These are phyloP conservation scores for Tolypocladium tundrense DNA, from an alignment of 2,329 filamentous ascomycete genomes.

Conservation along the genomic window DNA sequence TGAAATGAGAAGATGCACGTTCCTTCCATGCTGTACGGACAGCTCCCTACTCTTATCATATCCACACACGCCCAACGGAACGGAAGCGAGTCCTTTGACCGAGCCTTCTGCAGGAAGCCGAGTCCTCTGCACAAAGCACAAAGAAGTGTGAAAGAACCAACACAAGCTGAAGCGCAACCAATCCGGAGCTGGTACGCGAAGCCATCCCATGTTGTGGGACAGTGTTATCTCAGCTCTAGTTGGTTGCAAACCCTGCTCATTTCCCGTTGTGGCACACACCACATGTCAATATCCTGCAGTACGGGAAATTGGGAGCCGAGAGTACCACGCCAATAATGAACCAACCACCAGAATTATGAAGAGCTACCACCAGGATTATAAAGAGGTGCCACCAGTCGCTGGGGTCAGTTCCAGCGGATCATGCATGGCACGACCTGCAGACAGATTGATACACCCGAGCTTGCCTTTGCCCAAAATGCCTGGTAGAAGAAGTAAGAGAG, in stretches of 20 bases:
- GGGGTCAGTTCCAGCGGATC: too few relatives aligned
- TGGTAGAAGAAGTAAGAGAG: neutral
- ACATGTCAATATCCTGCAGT: neutral
- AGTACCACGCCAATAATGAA: neutral
- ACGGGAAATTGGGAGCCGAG: neutral
- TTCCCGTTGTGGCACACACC: neutral
- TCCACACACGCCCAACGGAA: too few relatives aligned
- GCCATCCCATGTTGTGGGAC: neutral
- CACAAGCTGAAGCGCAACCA: neutral
- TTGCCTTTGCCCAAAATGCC: neutral
- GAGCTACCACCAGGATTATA: neutral
- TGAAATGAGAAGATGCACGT: neutral
- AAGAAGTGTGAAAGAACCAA: neutral
- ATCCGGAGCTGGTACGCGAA: neutral
- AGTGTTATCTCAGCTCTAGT: neutral
- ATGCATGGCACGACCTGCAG: too few relatives aligned
- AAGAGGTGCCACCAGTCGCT: neutral
- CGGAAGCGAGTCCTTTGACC: neutral
- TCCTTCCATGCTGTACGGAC: neutral
- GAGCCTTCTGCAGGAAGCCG: neutral
- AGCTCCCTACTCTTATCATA: neutral
- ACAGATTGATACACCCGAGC: neutral
- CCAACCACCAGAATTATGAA: too few relatives aligned
- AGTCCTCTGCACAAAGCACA: neutral
- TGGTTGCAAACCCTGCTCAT: neutral